Base-by-base conservation (phyloP, 805 yeast genomes). In the Sugiyamaella marilandica region DNA sequence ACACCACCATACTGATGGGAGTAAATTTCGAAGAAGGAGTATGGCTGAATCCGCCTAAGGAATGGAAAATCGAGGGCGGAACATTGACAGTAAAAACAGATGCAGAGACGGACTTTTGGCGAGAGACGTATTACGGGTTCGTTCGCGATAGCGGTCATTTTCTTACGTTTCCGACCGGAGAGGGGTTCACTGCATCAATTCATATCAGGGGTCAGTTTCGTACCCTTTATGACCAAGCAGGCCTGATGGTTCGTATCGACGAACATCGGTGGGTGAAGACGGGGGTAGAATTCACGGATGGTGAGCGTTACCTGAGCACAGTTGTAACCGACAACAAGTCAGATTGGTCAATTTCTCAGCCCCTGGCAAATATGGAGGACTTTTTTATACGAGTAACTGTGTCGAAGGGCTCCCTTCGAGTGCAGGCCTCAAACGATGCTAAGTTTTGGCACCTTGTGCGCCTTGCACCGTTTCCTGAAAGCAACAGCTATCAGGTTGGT, bases 201-300 rank as follows among this genome's bases (percentile, higher is more conserved):
- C 31, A 21, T 7, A 14, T 41, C n/a, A 10, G 8, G 33, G 45
- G 33, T 2, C n/a, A 41, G 13, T 41, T 21, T 24, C 29, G 33
- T 7, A 24, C 31, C 10, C 32, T 41, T 11, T 41, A 41, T 14
- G 33, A 41, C n/a, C 45, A 41, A 26, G 45, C 45, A 5, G 45
- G 45, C 4, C 33, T 41, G 8, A 41, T 41, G 45, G 33, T 41
- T 10, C 45, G 45, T 41, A 13, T 41, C 2, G 45, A 41, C 32
- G 33, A 41, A 10, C 33, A 41, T 24, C 31, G 33, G 7, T 41
- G 45, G 45, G 33, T 26, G 14, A 41, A 41, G 18, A 41, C 24
- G 33, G 45, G 45, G 3, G 33, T 41, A 4, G 45, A 41, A 14
- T 41, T 21, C 14, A 24, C 33, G 10, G 33, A 41, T 26, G 45